Evolutionary conservation across 2,329 filamentous ascomycete species (phyloP).

Genomic region (Aspergillus brasiliensis): DNA sequence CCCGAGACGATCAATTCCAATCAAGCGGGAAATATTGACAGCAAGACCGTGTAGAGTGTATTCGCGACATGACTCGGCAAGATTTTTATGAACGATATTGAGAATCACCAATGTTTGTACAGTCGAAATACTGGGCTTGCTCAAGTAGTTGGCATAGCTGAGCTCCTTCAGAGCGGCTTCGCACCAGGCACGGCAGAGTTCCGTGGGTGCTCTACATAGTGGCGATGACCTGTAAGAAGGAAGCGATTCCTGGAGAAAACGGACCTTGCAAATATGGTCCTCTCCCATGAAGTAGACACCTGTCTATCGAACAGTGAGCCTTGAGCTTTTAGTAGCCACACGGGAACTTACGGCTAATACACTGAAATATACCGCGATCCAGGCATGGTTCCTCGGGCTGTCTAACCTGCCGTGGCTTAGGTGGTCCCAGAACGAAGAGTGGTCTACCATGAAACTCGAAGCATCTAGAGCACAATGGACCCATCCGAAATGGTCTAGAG

Average conservation of each 20-base stretch:
- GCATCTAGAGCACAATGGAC: conserved; percentile 3
- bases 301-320: neutral
- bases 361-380: conserved; percentile 4
- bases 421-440: neutral
- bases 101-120: neutral
- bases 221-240: neutral
- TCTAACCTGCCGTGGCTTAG: neutral
- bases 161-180: conserved; percentile 1
- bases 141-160: neutral
- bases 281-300: neutral
- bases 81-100: conserved; percentile 4
- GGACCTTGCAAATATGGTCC: neutral
- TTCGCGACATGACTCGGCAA: conserved; percentile 2
- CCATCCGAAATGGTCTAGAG: neutral
- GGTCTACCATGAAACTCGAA: neutral
- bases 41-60: neutral
- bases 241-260: neutral
- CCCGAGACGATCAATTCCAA: conserved; percentile 4
- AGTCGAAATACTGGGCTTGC: conserved; percentile 2
- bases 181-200: conserved; percentile 1
- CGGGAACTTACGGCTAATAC: neutral
- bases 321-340: too few relatives aligned
- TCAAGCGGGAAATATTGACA: neutral
- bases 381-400: neutral
- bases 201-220: neutral